Evolutionary conservation across 768 basidiomycete species (phyloP), one percentile per base, ranked within the genome.

Genomic region (Postia placenta): DNA sequence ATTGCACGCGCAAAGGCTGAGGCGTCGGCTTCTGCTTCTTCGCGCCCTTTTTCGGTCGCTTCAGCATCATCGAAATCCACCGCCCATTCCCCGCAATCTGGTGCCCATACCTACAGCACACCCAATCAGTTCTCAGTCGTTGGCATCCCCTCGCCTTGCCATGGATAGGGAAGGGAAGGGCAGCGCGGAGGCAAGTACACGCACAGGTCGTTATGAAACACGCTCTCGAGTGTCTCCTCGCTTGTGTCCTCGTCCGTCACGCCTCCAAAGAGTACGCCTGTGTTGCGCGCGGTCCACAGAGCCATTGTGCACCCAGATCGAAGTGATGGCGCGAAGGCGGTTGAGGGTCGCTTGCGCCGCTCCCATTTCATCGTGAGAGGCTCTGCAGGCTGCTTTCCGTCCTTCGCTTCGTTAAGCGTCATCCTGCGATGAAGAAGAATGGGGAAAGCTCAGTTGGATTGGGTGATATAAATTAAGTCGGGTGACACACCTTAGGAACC

Each of bases 241-340:
- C 77, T 76, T 17, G 73, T 81, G 56, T 95, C 92, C 52, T 92
- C 87, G 52, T 96, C 92, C 3, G 81, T 85, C 0, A 95, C 92
- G 2, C 84, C 92, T 11, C 92, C 92, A 60, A 94, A 96, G 43
- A 92, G 63, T 2, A 96, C 69, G 1, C 92, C 90, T 48, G 79
- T 82, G 22, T 68, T 72, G 56, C 81, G 85, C 19, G 75, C 65
- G 0, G 63, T 45, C 92, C 92, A 95, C 0, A 85, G 67, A 0
- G 87, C 71, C 92, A 95, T 95, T 3, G 90, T 92, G 55, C 86
- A 89, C 1, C 92, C 92, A 0, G 82, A 85, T 3, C 91, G 78
- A 4, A 83, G 60, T 0, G 78, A 72, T 0, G 92, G 92, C 0
- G 83, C 81, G 56, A 83, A 85, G 1, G 81, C 85, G 1, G 81